Conservation (phyloP, 805 yeast species). For the Metschnikowia noctiluminum region DNA sequence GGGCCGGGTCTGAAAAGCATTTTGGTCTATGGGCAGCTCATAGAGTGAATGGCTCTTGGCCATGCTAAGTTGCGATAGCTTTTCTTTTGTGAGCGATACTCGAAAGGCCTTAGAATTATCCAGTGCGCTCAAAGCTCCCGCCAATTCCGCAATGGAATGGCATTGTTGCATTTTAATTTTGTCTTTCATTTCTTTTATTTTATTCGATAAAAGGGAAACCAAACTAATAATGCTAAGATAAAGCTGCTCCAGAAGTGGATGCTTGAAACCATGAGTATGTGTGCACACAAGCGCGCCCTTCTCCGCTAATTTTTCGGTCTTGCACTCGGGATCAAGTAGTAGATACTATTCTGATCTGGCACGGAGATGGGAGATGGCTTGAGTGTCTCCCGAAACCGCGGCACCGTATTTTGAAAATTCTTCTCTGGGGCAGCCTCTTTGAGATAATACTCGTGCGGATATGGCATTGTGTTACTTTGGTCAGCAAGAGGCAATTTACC, state of each 20-base stretch:
- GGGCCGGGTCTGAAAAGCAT: constrained; percentile 31
- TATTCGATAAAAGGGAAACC: background rate
- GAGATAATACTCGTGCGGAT: constrained; percentile 11
- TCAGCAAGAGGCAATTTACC: constrained; percentile 7
- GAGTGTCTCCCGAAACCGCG: constrained; percentile 10
- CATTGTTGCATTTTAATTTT: background rate
- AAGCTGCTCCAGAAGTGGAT: background rate
- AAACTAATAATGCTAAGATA: constrained; percentile 1
- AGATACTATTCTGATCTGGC: constrained; percentile 11
- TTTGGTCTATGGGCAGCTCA: constrained; percentile 8
- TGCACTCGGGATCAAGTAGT: constrained; percentile 15
- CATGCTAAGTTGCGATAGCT: constrained; percentile 5
- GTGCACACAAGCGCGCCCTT: constrained; percentile 7
- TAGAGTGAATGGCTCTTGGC: constrained; percentile 12
- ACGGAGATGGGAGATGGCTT: constrained; percentile 4
- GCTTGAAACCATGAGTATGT: background rate
- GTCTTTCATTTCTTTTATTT: too few relatives aligned
- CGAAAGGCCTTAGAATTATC: constrained; percentile 2
- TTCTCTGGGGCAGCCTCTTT: constrained; percentile 9
- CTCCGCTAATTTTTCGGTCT: constrained; percentile 9
- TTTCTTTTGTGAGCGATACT: constrained; percentile 5
- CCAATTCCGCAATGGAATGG: background rate
- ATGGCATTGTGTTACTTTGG: constrained; percentile 8
- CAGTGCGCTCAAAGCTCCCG: background rate
- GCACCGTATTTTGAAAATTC: constrained; percentile 4